These are phyloP conservation scores for Taiozyma sp. DNA, from an alignment of 1,139 yeast genomes.

Conservation along the genomic window DNA sequence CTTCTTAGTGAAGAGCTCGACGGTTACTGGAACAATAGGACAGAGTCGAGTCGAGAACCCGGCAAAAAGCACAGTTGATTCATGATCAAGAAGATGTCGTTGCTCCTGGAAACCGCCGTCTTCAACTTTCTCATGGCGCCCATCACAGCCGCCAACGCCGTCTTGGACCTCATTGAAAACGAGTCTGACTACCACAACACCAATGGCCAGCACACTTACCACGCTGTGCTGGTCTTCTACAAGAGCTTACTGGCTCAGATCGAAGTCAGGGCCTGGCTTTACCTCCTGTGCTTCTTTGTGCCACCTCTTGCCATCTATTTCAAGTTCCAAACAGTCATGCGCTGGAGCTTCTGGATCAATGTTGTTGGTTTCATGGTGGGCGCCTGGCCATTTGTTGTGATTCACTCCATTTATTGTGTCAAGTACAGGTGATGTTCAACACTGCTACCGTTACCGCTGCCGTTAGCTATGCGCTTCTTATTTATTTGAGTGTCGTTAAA, in stretches of 20 bases:
- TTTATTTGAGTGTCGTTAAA: not conserved
- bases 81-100: not conserved
- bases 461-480: not conserved
- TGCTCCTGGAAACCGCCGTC: not conserved
- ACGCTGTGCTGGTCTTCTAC: not conserved
- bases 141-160: constrained; percentile 4
- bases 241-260: not conserved
- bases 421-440: constrained; percentile 5
- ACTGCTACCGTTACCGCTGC: not conserved
- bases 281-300: not conserved
- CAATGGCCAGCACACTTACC: not conserved
- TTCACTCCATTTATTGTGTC: constrained; percentile 1
- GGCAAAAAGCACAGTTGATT: too few species aligned
- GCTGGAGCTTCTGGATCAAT: not conserved
- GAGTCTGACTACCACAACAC: constrained; percentile 4
- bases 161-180: constrained; percentile 5
- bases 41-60: not conserved
- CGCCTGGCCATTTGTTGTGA: constrained; percentile 1
- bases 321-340: not conserved
- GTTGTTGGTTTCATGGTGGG: not conserved
- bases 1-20: too few species aligned
- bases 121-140: constrained; percentile 3
- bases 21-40: too few species aligned
- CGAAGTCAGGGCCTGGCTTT: not conserved
- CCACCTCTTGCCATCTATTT: constrained; percentile 3